These are phyloP conservation scores for Paramecium sexaurelia DNA, from an alignment of 73 alveolate species.

Conservation along the genomic window DNA sequence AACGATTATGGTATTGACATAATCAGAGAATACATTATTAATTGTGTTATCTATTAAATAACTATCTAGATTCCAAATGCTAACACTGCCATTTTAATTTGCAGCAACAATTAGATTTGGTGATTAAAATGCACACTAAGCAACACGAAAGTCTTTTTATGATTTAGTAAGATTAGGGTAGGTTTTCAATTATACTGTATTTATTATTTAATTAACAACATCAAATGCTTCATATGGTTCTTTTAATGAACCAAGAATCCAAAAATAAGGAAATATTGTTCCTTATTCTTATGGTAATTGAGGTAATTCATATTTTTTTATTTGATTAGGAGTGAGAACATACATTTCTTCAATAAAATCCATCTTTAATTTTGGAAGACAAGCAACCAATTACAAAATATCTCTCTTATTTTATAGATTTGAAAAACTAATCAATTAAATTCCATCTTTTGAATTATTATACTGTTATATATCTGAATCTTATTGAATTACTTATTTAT, in stretches of 20 bases:
- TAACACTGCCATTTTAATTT: background rate
- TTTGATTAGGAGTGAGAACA: slow-evolving; percentile 16
- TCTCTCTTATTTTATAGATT: slow-evolving; percentile 4
- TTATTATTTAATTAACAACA: slow-evolving; percentile 38
- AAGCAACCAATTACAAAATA: slow-evolving; percentile 10
- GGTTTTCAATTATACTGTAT: background rate
- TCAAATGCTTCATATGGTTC: slow-evolving; percentile 59
- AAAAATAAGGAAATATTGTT: background rate
- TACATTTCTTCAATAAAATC: background rate
- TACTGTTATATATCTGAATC: background rate
- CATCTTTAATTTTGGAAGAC: slow-evolving; percentile 10
- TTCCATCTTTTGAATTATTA: slow-evolving; percentile 15
- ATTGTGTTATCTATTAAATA: background rate
- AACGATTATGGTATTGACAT: background rate
- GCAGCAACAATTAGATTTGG: slow-evolving; percentile 40
- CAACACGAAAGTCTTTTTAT: background rate
- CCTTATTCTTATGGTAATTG: background rate
- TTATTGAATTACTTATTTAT: background rate
- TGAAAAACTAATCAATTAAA: background rate
- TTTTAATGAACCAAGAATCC: slow-evolving; percentile 33
- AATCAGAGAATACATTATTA: background rate
- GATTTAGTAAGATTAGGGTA: slow-evolving; percentile 41
- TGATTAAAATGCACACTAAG: slow-evolving; percentile 11
- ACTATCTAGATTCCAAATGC: slow-evolving; percentile 1
- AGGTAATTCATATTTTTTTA: background rate